phyloP scores from a whole-genome alignment of 768 basidiomycete genomes.

The Dentipellis sp. region DNA sequence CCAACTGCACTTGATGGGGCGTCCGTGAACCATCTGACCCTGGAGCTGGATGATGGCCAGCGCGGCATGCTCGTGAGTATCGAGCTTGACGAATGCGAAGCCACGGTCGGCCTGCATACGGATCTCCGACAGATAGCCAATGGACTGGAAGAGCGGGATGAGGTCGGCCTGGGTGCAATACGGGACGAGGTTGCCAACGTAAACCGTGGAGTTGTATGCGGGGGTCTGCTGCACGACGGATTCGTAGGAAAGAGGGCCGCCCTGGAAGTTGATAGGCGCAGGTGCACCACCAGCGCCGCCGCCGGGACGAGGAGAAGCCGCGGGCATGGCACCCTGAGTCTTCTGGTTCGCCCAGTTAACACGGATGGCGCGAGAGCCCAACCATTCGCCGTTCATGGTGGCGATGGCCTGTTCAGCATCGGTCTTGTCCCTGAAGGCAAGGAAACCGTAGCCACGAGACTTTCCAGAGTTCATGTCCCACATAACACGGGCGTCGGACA shows the following conservation, averaged over 20 bases:
- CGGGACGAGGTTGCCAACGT: conserved; percentile 97
- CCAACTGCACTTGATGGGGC: conserved; percentile 98
- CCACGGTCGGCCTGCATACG: conserved; percentile 99
- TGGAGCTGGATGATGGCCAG: conserved; percentile 97
- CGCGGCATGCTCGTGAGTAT: conserved; percentile 97
- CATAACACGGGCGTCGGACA: conserved; percentile 98
- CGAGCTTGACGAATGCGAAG: conserved; percentile 97
- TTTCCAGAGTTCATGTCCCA: conserved; percentile 99
- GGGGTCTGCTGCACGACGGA: conserved; percentile 90
- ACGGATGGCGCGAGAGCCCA: conserved; percentile 94
- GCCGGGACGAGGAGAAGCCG: conserved; percentile 4
- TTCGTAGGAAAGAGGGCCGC: conserved; percentile 86
- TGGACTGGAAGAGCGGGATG: conserved; percentile 96
- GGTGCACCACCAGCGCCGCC: conserved; percentile 51
- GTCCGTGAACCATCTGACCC: conserved; percentile 93
- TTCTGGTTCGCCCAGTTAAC: conserved; percentile 99
- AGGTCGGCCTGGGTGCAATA: conserved; percentile 97
- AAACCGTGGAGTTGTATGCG: conserved; percentile 91
- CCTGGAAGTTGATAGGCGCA: conserved; percentile 86
- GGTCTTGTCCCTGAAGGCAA: conserved; percentile 97
- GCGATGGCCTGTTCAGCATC: conserved; percentile 99
- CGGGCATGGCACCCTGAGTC: conserved; percentile 55
- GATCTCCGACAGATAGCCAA: conserved; percentile 97
- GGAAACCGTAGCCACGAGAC: conserved; percentile 95
- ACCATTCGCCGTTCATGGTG: conserved; percentile 99